Percentiles rank a stretch among this genome's conserved stretches.
Evolutionary conservation across 176 grass and related monocot genomes (phyloP).

Genomic region (Pharus latifolius): DNA sequence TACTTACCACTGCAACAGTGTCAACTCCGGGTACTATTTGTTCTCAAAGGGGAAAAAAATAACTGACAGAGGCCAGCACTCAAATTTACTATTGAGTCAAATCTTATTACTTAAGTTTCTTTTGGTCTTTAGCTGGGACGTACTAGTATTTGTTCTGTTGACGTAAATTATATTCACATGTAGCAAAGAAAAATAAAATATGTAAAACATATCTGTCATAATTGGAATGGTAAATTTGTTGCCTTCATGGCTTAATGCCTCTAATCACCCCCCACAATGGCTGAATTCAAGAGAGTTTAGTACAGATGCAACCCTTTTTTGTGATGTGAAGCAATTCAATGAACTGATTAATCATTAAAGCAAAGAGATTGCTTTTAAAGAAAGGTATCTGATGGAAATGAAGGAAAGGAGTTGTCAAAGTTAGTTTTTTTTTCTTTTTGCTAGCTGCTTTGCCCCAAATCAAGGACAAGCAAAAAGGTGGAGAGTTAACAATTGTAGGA

Average conservation of each 20-base stretch:
- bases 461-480: conserved; percentile 29
- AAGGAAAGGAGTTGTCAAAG: neutral
- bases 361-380: conserved; percentile 26
- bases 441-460: conserved; percentile 24
- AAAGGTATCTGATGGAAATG: conserved; percentile 37
- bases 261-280: neutral
- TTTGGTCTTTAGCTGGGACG: neutral
- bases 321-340: conserved; percentile 19
- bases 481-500: conserved; percentile 36
- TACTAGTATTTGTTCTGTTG: neutral
- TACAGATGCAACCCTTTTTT: neutral
- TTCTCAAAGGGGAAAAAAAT: neutral
- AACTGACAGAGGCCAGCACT: conserved; percentile 1
- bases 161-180: too few species aligned
- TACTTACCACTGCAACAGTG: conserved; percentile 13
- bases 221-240: neutral
- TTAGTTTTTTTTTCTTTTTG: neutral
- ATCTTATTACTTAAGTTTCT: neutral
- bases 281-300: neutral
- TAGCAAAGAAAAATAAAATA: neutral
- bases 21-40: neutral
- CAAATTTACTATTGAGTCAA: neutral
- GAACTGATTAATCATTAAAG: conserved; percentile 11
- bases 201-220: neutral
- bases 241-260: neutral